Evolutionary conservation across 2,329 filamentous ascomycete genomes (phyloP).

Genomic region (Xylaria sp.): DNA sequence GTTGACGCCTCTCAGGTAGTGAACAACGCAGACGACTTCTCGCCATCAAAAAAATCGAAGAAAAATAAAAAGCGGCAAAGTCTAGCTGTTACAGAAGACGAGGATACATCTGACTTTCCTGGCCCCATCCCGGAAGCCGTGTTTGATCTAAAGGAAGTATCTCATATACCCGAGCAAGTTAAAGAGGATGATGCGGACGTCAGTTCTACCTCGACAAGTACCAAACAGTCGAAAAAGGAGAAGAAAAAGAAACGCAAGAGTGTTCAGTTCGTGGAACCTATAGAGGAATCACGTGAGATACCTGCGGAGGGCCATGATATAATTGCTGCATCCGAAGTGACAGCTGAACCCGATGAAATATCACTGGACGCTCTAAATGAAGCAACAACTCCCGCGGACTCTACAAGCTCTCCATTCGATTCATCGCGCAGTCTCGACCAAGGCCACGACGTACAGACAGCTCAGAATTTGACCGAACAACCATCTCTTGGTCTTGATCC

Average conservation of each 20-base stretch:
- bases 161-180: conserved; percentile 29
- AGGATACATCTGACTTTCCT: conserved; percentile 23
- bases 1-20: background rate
- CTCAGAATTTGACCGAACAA: background rate
- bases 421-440: background rate
- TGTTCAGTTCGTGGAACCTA: conserved; percentile 40
- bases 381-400: background rate
- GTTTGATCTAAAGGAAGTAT: conserved; percentile 28
- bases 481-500: conserved; percentile 5
- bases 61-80: conserved; percentile 35
- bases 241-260: conserved; percentile 44
- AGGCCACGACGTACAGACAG: background rate
- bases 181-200: conserved; percentile 33
- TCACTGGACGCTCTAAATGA: conserved; percentile 3
- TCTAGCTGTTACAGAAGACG: conserved; percentile 16
- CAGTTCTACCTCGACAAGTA: conserved; percentile 22
- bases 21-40: conserved; percentile 19
- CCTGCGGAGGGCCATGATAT: conserved; percentile 23
- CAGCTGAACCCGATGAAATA: conserved; percentile 29
- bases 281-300: conserved; percentile 36
- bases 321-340: conserved; percentile 23
- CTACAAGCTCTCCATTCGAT: background rate
- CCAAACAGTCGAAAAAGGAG: conserved; percentile 42
- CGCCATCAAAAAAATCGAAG: conserved; percentile 33
- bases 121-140: conserved; percentile 24